Evolutionary conservation across 1,139 yeast species (phyloP).

Genomic region (Blastobotrys serpentis): DNA sequence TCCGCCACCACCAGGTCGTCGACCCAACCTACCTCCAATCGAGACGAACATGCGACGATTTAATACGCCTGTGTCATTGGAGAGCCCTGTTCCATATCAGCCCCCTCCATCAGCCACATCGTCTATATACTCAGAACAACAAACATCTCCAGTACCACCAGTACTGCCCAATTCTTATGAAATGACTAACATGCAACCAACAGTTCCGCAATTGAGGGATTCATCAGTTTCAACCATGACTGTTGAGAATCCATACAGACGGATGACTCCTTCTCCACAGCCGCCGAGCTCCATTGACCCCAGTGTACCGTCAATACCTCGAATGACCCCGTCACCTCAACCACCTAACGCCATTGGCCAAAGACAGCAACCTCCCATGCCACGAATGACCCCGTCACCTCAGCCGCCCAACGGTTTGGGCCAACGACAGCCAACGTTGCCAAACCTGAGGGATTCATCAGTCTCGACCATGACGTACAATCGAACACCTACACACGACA

Average conservation of each 20-base stretch:
- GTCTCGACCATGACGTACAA: neutral
- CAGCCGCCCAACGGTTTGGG: too few relatives aligned
- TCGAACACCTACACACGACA: too few relatives aligned
- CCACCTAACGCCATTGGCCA: too few relatives aligned
- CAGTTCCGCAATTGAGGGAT: neutral
- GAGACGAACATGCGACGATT: neutral
- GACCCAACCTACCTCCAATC: conserved; percentile 7
- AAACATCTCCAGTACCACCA: neutral
- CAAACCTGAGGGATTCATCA: neutral
- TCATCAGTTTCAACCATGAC: neutral
- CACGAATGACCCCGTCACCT: too few relatives aligned
- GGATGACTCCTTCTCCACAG: neutral
- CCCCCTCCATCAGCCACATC: conserved; percentile 12
- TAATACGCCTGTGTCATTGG: neutral
- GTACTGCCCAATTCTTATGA: neutral
- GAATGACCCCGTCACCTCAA: too few relatives aligned
- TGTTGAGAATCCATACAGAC: neutral
- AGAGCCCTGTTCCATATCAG: conserved; percentile 7
- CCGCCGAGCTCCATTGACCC: too few relatives aligned
- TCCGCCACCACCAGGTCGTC: conserved; percentile 6
- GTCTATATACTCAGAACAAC: conserved; percentile 9
- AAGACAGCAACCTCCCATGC: too few relatives aligned
- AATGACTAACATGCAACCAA: neutral
- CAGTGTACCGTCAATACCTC: too few relatives aligned
- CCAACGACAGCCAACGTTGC: conserved; percentile 1